Percentiles rank a stretch among this genome's conserved stretches.
Conservation (phyloP, 2,329 filamentous ascomycete genomes). For the Penicillium sp. region DNA sequence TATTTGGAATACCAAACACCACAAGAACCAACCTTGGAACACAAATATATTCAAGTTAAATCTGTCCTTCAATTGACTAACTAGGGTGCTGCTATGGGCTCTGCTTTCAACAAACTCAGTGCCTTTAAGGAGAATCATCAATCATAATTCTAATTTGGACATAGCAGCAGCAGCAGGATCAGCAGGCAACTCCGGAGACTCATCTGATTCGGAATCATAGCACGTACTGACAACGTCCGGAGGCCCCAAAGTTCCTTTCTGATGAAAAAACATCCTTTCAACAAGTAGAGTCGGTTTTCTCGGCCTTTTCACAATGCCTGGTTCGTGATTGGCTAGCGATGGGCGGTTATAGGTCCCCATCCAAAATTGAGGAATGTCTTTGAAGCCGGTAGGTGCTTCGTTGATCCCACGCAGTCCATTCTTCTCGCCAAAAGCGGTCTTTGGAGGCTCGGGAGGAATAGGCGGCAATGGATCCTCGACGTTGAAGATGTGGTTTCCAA, state of each 20-base stretch:
- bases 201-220: not conserved
- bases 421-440: conserved; percentile 2
- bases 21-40: too few species aligned
- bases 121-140: too few species aligned
- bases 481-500: conserved; percentile 3
- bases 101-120: too few species aligned
- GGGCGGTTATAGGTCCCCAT: not conserved
- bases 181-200: not conserved
- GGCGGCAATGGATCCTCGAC: conserved; percentile 22
- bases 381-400: not conserved
- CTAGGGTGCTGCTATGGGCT: too few species aligned
- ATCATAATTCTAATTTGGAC: too few species aligned
- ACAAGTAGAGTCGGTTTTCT: conserved; percentile 5
- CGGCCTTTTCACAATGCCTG: not conserved
- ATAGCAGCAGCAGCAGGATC: too few species aligned
- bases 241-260: conserved; percentile 8
- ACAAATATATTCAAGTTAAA: too few species aligned
- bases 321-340: not conserved
- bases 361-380: not conserved
- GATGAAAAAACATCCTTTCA: conserved; percentile 3
- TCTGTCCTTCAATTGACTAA: too few species aligned
- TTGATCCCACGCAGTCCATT: not conserved
- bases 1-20: too few species aligned
- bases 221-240: not conserved
- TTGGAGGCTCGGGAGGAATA: conserved; percentile 12